Conservation (phyloP, 2,329 filamentous ascomycete species). For the Aureobasidium mangrovei region DNA sequence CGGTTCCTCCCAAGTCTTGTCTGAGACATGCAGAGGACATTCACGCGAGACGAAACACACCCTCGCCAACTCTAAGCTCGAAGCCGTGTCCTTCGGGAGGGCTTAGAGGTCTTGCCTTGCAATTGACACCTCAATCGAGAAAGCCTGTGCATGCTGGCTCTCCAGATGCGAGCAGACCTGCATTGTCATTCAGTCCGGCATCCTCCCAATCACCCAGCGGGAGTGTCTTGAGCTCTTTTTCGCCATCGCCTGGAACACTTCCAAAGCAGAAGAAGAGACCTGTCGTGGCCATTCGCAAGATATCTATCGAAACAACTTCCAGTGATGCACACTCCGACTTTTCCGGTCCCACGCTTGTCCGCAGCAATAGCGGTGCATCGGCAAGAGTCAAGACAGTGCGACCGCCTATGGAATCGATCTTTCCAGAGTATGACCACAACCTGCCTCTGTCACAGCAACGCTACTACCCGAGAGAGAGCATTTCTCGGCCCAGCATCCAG, state of each 20-base stretch:
- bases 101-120: conserved; percentile 5
- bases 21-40: conserved; percentile 2
- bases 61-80: not conserved
- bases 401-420: conserved; percentile 58
- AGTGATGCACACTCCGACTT: conserved; percentile 1
- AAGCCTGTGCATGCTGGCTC: not conserved
- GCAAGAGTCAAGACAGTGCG: conserved; percentile 18
- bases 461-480: conserved; percentile 48
- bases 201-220: not conserved
- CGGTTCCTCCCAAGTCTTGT: conserved; percentile 10
- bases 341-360: conserved; percentile 13
- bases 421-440: conserved; percentile 63
- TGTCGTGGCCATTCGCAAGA: not conserved
- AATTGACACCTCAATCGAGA: not conserved
- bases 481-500: not conserved
- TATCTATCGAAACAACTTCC: conserved; percentile 1
- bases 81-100: not conserved
- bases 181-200: not conserved
- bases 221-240: not conserved
- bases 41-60: conserved; percentile 1
- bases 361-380: conserved; percentile 10
- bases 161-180: not conserved
- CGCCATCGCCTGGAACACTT: not conserved
- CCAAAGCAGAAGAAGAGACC: not conserved
- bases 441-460: conserved; percentile 58